These are phyloP conservation scores for Atkinsonella hypoxylon DNA, from an alignment of 2,329 filamentous ascomycete genomes.

Conservation along the genomic window DNA sequence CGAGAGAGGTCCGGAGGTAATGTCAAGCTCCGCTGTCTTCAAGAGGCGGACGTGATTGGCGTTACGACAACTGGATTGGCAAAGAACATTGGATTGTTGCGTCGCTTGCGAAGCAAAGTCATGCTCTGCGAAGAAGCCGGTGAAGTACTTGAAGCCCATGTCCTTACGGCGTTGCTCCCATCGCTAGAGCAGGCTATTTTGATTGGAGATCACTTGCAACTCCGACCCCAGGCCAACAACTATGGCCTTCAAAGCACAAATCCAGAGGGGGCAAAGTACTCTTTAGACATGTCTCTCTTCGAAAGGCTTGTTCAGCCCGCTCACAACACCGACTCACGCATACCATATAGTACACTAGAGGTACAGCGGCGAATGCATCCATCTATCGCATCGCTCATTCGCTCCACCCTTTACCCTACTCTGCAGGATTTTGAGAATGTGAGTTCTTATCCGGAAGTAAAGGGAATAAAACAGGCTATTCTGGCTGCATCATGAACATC, in stretches of 20 bases:
- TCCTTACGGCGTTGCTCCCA: conserved; percentile 46
- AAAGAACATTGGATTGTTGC: conserved; percentile 34
- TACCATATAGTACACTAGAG: conserved; percentile 30
- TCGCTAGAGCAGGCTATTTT: conserved; percentile 48
- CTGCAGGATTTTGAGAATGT: conserved; percentile 38
- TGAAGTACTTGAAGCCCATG: conserved; percentile 54
- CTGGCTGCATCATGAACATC: conserved; percentile 47
- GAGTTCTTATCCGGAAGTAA: conserved; percentile 30
- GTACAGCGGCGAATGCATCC: conserved; percentile 57
- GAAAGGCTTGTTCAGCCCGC: conserved; percentile 39
- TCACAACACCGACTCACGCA: conserved; percentile 11
- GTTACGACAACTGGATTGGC: conserved; percentile 50
- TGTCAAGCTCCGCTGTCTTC: conserved; percentile 12
- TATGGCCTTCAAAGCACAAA: conserved; percentile 41
- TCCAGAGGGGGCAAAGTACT: conserved; percentile 32
- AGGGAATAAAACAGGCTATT: conserved; percentile 43
- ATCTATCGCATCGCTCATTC: conserved; percentile 45
- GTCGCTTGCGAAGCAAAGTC: conserved; percentile 39
- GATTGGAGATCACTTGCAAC: conserved; percentile 52
- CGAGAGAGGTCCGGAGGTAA: not conserved
- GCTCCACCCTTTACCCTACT: conserved; percentile 42
- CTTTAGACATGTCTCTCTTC: conserved; percentile 48
- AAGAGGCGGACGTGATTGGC: conserved; percentile 37
- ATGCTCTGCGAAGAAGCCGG: conserved; percentile 58
- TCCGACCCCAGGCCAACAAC: conserved; percentile 46